Base-by-base conservation (phyloP, 1,284 basidiomycete species). In the Sporisorium iseilematis-ciliati region DNA sequence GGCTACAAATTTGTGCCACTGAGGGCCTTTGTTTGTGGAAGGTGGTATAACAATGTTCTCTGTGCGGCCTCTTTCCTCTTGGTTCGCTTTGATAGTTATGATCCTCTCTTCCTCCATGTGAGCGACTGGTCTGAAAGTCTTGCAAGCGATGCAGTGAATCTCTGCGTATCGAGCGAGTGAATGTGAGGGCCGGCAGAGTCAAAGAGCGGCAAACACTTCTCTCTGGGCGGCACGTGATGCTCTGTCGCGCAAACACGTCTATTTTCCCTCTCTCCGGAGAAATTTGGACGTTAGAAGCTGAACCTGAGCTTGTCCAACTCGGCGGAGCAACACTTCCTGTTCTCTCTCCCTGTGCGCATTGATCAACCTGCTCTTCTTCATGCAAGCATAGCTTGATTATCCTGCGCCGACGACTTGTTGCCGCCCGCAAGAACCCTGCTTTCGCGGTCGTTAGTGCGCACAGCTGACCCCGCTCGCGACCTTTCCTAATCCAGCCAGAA, bases 381-480 rank as follows among this genome's bases (percentile, higher is more conserved):
- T 70, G 68, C 62, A 70, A 18, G 33, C 54, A 54, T 11, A 65
- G 58, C 58, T 70, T 70, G 68, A 61, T 65, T 55, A n/a, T n/a
- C 6, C 14, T 64, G 66, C 61, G 61, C 57, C 57, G 41, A 14
- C 38, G 16, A 43, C 16, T 5, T 46, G 45, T 33, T 41, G 35
- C 52, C 41, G 53, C 49, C 33, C 46, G 29, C n/a, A n/a, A 29
- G 41, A 60, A 69, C 57, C 57, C 53, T 57, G 61, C 61, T 58
- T 57, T 25, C 40, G 35, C 29, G n/a, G n/a, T n/a, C 21, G 26
- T 45, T 25, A 23, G 11, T 21, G 25, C 26, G 38, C 10, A 33
- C 21, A n/a, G 25, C 20, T 29, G 12, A 18, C 33, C 62, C 20
- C 65, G 55, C 62, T 62, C 61, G 61, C 35, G 7, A 18, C 42